Evolutionary conservation across 1,139 yeast genomes (phyloP).

Genomic region (Taiozyma onychis): DNA sequence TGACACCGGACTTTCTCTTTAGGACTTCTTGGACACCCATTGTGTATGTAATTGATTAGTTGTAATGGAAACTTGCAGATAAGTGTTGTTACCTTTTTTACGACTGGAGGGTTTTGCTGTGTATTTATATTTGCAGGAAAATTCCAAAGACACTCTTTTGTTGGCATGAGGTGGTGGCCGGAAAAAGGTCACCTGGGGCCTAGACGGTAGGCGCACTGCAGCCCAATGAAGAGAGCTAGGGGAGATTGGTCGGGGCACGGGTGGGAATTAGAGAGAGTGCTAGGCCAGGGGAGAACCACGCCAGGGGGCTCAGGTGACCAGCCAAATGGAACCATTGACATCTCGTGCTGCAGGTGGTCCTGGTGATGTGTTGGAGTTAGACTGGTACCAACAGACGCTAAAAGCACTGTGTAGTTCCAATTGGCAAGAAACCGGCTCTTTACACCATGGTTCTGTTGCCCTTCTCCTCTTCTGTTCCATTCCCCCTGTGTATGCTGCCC

Average conservation of each 20-base stretch:
- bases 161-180: conserved; percentile 1
- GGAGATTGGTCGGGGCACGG: no score
- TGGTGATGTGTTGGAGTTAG: no score
- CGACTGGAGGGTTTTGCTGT: background rate
- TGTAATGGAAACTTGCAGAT: no score
- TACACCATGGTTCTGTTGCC: no score
- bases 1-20: conserved; percentile 92
- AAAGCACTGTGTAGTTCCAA: no score
- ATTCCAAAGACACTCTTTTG: background rate
- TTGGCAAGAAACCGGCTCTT: no score
- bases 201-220: background rate
- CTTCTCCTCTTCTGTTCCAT: no score
- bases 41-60: conserved; percentile 5
- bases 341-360: background rate
- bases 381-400: no score
- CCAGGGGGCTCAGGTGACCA: background rate
- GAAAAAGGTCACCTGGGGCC: background rate
- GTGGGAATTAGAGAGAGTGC: no score
- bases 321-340: background rate
- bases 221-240: no score
- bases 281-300: no score
- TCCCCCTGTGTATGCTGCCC: no score
- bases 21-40: conserved; percentile 63
- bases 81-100: background rate
- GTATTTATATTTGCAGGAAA: background rate